Evolutionary conservation across 2,329 filamentous ascomycete genomes (phyloP), one percentile per base, ranked within the genome.

Genomic region (Dactylonectria macrodidyma): DNA sequence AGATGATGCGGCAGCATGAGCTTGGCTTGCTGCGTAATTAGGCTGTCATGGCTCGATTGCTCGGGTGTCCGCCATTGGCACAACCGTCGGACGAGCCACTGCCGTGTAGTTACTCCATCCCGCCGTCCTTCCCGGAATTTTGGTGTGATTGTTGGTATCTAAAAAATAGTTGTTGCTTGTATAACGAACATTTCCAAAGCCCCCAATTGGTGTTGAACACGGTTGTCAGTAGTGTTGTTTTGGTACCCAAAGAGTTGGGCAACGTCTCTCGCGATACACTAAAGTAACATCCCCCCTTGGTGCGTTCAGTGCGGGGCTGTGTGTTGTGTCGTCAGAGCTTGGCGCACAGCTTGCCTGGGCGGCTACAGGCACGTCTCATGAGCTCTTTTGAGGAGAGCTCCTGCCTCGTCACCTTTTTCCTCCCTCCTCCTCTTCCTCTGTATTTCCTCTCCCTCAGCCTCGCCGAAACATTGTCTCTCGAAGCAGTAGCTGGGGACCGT

Each of bases 341-440:
- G 65, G 57, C 65, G 16, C 55, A 50, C 41, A 60, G 63, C 63
- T 66, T 57, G 19, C 61, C 33, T 65, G 61, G 57, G 66, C 55
- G 63, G 63, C 63, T 66, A 63, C 59, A 66, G 68, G 68, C 61
- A 34, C 41, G 59, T 59, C 61, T 56, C 41, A 41, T 41, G 36
- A 54, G 36, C 62, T 54, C 62, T 59, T 56, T 56, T 19, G 55
- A 38, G 30, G 19, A 11, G 34, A 59, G 54, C 46, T 65, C 59
- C 57, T 26, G 44, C 54, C 47, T 66, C 22, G 30, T 36, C 12
- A 30, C 59, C 46, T 47, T 58, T 52, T 66, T 33, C 41, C 44
- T 58, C 19, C 12, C 34, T 52, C 44, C 38, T 56, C n/a, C 36
- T 41, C 30, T 26, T 7, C 26, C 26, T 30, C 26, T 30, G 26